phyloP scores from a whole-genome alignment of 441 rosid genomes.

The California macrophylla region DNA sequence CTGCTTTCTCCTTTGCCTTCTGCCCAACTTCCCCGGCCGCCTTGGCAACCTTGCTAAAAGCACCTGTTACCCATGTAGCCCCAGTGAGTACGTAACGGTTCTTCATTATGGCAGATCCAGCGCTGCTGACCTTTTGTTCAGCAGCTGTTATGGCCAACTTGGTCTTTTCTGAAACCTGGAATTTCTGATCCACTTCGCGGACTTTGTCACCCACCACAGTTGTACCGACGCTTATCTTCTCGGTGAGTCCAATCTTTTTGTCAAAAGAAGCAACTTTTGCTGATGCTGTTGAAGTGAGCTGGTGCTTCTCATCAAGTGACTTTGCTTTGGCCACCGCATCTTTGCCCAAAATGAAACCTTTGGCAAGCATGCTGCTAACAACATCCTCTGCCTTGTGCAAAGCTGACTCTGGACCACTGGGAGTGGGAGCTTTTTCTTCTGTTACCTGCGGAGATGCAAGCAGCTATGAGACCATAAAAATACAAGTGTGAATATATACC shows the following conservation, averaged over 20 bases:
- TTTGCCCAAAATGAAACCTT: slow-evolving; percentile 73
- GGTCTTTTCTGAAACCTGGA: slow-evolving; percentile 80
- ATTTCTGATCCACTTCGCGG: slow-evolving; percentile 75
- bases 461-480: slow-evolving; percentile 10
- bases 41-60: slow-evolving; percentile 64
- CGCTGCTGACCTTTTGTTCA: slow-evolving; percentile 59
- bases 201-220: slow-evolving; percentile 56
- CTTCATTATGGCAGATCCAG: slow-evolving; percentile 76
- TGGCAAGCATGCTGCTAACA: slow-evolving; percentile 67
- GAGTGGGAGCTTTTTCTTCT: slow-evolving; percentile 28
- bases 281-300: slow-evolving; percentile 59
- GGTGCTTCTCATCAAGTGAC: slow-evolving; percentile 69
- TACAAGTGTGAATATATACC: not conserved
- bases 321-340: slow-evolving; percentile 67
- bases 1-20: slow-evolving; percentile 69
- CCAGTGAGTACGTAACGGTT: slow-evolving; percentile 59
- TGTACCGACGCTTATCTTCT: slow-evolving; percentile 59
- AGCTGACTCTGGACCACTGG: slow-evolving; percentile 40
- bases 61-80: slow-evolving; percentile 66
- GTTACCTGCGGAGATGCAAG: slow-evolving; percentile 32
- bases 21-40: slow-evolving; percentile 85
- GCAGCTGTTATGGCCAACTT: slow-evolving; percentile 73
- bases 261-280: slow-evolving; percentile 66
- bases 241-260: slow-evolving; percentile 64
- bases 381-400: slow-evolving; percentile 74